Conservation (phyloP, 108 stramenopile species). For the Cyclotella atomus region DNA sequence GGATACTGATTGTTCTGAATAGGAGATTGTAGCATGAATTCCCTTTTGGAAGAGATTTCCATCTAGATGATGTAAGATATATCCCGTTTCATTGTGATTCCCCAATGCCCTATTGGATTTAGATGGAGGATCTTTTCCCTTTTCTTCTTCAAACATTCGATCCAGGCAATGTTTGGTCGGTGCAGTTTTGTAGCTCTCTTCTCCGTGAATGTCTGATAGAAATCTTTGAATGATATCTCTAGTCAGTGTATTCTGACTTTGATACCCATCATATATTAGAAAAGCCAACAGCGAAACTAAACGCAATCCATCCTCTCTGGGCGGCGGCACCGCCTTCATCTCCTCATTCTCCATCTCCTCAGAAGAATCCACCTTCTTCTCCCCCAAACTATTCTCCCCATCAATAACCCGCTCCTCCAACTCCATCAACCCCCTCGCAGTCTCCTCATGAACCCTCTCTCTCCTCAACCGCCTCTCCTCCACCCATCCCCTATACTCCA, state of each 20-base stretch:
- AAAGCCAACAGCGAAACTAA: conserved; percentile 55
- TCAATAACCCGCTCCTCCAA: conserved; percentile 14
- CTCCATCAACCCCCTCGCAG: too few species aligned
- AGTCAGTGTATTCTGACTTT: conserved; percentile 68
- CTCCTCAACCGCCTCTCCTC: conserved; percentile 31
- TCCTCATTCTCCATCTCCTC: background rate
- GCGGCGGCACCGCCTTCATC: conserved; percentile 1
- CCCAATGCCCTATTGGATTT: conserved; percentile 33
- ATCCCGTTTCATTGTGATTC: background rate
- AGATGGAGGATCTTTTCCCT: background rate
- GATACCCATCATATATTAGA: conserved; percentile 82
- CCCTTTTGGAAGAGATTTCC: conserved; percentile 28
- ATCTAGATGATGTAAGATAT: conserved; percentile 30
- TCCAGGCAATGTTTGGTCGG: conserved; percentile 53
- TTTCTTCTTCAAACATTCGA: conserved; percentile 50
- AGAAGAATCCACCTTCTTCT: background rate
- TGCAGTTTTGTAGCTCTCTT: conserved; percentile 70
- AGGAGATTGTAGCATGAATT: conserved; percentile 34
- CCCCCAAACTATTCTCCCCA: conserved; percentile 4
- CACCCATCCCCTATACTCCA: conserved; percentile 40
- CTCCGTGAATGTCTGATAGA: conserved; percentile 82
- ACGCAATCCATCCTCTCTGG: conserved; percentile 34
- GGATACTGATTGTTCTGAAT: conserved; percentile 18
- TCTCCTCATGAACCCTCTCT: conserved; percentile 16
- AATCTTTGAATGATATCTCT: conserved; percentile 86